Conservation (phyloP, 2,329 filamentous ascomycete genomes). For the Bisporella sp. region DNA sequence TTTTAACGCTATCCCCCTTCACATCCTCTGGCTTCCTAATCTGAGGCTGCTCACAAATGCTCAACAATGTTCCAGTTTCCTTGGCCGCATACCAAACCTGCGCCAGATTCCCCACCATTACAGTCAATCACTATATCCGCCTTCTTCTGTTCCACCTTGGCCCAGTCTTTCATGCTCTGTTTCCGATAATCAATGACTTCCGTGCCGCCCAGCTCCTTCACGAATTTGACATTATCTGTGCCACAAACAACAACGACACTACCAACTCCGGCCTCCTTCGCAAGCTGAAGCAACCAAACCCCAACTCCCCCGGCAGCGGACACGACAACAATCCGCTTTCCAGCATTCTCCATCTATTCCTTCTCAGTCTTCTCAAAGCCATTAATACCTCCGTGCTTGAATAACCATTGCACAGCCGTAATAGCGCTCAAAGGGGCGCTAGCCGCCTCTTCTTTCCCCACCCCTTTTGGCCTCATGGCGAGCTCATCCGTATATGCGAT, state of each 20-base stretch:
- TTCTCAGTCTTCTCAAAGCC: constrained; percentile 6
- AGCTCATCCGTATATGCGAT: background rate
- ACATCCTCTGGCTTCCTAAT: constrained; percentile 24
- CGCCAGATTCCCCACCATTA: constrained; percentile 31
- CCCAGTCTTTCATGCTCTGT: constrained; percentile 28
- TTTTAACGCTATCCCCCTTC: constrained; percentile 20
- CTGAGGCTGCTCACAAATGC: constrained; percentile 32
- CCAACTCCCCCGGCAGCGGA: constrained; percentile 38
- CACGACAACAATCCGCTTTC: constrained; percentile 35
- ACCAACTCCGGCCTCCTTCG: constrained; percentile 29
- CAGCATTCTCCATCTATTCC: constrained; percentile 12
- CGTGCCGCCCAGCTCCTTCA: constrained; percentile 33
- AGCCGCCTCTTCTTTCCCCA: background rate
- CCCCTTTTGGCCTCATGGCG: background rate
- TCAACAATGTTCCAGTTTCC: constrained; percentile 30
- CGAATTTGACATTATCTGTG: constrained; percentile 30
- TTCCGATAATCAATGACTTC: constrained; percentile 31
- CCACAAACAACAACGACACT: constrained; percentile 34
- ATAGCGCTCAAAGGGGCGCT: background rate
- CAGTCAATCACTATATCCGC: constrained; percentile 39
- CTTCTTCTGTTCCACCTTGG: constrained; percentile 19
- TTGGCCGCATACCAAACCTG: constrained; percentile 35
- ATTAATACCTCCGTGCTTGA: constrained; percentile 29
- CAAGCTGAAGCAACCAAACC: constrained; percentile 36
- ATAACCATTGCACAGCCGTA: constrained; percentile 33